phyloP scores from a whole-genome alignment of 208 protist species.

The Wallacemonas sp. region DNA sequence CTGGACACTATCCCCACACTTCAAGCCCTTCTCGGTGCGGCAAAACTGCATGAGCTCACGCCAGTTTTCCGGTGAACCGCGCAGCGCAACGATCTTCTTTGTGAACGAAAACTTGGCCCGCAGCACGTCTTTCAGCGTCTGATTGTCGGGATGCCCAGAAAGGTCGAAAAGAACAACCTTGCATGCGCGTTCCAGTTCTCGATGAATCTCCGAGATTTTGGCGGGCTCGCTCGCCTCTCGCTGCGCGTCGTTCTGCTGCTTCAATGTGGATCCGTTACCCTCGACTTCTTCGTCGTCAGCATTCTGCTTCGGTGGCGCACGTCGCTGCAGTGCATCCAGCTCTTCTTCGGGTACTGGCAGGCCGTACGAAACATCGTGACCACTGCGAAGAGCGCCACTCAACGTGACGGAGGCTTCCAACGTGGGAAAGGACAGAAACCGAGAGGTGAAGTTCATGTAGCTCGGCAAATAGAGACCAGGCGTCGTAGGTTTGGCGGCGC shows the following conservation, averaged over 20 bases:
- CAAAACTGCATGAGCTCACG: conserved; percentile 67
- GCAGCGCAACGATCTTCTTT: conserved; percentile 78
- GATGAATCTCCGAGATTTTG: conserved; percentile 44
- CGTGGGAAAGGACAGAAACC: conserved; percentile 69
- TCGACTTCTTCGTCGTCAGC: conserved; percentile 50
- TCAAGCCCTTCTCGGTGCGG: conserved; percentile 70
- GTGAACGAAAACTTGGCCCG: conserved; percentile 66
- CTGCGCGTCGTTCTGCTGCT: conserved; percentile 81
- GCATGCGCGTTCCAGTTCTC: conserved; percentile 35
- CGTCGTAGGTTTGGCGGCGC: conserved; percentile 12
- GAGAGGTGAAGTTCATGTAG: conserved; percentile 58
- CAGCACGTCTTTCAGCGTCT: conserved; percentile 60
- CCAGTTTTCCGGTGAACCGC: conserved; percentile 53
- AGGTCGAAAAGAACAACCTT: conserved; percentile 75
- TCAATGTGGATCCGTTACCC: conserved; percentile 40
- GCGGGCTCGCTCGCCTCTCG: conserved; percentile 84
- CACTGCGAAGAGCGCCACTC: conserved; percentile 41
- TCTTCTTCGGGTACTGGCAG: conserved; percentile 80
- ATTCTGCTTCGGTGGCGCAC: conserved; percentile 46
- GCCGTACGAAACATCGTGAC: conserved; percentile 71
- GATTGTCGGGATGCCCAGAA: conserved; percentile 64
- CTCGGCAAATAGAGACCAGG: conserved; percentile 64
- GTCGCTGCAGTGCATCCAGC: conserved; percentile 58
- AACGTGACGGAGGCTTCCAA: conserved; percentile 53
- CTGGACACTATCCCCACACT: conserved; percentile 76